Evolutionary conservation across 805 yeast genomes (phyloP), one percentile per base, ranked within the genome.

Genomic region (Sugiyamaella americana): DNA sequence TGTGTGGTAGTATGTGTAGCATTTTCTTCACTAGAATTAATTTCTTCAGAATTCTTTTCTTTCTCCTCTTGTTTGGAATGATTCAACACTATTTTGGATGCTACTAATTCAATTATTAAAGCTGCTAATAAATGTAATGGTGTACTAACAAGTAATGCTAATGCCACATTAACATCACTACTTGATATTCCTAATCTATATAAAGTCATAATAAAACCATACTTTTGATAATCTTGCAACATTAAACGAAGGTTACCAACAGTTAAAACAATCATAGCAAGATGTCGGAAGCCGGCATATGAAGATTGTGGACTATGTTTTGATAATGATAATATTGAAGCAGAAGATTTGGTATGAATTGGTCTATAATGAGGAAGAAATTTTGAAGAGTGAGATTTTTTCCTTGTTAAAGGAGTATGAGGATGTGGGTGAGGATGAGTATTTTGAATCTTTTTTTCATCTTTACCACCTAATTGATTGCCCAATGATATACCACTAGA

Each of bases 161-260:
- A 29, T 5, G 58, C 57, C 43, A 58, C 49, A 11, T 54, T 46
- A 26, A 65, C 41, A 48, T 71, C 74, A 3, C 51, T 42, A 5
- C 44, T 43, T 16, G 64, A 53, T 20, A 67, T 49, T 13, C 70
- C 69, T 17, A 63, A 43, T 8, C 61, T 50, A 22, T 35, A 43
- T 2, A 67, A 54, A 5, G 61, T 53, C 46, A 57, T 58, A 32
- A 60, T 53, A 40, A 69, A 53, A 26, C 73, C 74, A 45, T 64
- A 62, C 43, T 57, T 62, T 19, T 54, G 51, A 55, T 66, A 67
- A 52, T 70, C 71, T 37, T 63, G 66, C 37, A 63, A 51, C 29
- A 69, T 50, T 23, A 70, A 58, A n/a, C 73, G 63, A 35, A 69
- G 50, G 43, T 71, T 69, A 30, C 72, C 69, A 23, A 63, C 58